Conservation (phyloP, 371 early-diverging fungal species). For the Sanchytrium tribonematis region DNA sequence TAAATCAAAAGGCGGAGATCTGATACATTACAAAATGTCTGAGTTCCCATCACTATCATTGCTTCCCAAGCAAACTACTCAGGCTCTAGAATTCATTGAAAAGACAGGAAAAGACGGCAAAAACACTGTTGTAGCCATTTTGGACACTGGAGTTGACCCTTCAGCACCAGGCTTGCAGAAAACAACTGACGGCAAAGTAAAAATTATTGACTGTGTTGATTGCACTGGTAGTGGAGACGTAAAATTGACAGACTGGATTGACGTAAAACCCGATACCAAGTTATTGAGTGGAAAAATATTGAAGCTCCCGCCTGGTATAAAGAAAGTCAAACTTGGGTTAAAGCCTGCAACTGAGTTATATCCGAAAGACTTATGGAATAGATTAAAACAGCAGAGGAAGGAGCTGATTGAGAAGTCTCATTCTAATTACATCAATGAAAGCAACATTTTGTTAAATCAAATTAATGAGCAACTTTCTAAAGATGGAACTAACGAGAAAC, state of each 20-base stretch:
- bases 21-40: no score
- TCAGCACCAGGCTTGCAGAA: conserved; percentile 36
- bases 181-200: conserved; percentile 60
- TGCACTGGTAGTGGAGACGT: conserved; percentile 63
- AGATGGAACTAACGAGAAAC: neutral
- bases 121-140: conserved; percentile 54
- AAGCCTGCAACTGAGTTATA: conserved; percentile 48
- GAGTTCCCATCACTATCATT: neutral
- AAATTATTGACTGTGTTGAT: conserved; percentile 67
- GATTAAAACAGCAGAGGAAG: conserved; percentile 15
- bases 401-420: neutral
- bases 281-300: conserved; percentile 38
- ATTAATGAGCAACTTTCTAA: neutral
- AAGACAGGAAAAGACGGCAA: conserved; percentile 55
- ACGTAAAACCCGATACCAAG: conserved; percentile 5
- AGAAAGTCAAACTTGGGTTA: conserved; percentile 47
- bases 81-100: conserved; percentile 46
- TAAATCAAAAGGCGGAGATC: no score
- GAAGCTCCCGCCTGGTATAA: conserved; percentile 34
- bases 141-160: conserved; percentile 75
- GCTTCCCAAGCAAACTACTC: conserved; percentile 15
- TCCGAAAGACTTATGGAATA: conserved; percentile 26
- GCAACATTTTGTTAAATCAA: neutral
- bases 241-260: neutral
- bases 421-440: neutral